Base-by-base conservation (phyloP, 768 basidiomycete species). In the Leccinum longicurvipes region DNA sequence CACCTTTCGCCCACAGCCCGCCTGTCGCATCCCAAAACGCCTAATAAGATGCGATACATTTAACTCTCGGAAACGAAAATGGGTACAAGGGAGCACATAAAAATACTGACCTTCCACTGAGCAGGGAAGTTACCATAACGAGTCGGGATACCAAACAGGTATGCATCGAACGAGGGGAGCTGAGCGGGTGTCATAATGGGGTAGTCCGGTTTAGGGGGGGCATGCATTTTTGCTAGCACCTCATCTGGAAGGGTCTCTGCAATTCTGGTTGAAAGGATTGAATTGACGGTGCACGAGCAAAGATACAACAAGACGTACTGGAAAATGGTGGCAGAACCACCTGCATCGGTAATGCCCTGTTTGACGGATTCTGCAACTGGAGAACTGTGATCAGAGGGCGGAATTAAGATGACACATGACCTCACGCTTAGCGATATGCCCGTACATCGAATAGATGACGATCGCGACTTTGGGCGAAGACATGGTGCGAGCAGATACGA, bases 41-140 rank as follows among this genome's bases (percentile, higher is more conserved):
- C 85, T 88, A 14, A 23, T 44, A 47, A 19, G 4, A 15, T 3
- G 17, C 1, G 6, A 54, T 32, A 51, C 41, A 55, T 42, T 60
- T 55, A 67, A 50, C 28, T 27, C 27, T 46, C 25, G 14, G 27
- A 31, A 5, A 15, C n/a, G 21, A 24, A 19, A n/a, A 25, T 2
- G 2, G 15, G 21, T 10, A 50, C 11, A 6, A 15, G 6, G 32
- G 29, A n/a, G 44, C 46, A 49, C 12, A 63, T 56, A 58, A 50
- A 8, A 15, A 28, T 39, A 60, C 74, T 2, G 51, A 82, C 86
- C 81, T 87, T 89, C 83, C 83, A 87, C 63, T 94, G 92, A 2
- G 77, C 87, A 24, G 91, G 82, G 71, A 90, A 85, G 64, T 80
- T 84, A 41, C 92, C 92, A 73, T 82, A 95, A 63, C 92, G 86